Evolutionary conservation across 2,329 filamentous ascomycete species (phyloP).

Genomic region (Stachybotrys elegans): DNA sequence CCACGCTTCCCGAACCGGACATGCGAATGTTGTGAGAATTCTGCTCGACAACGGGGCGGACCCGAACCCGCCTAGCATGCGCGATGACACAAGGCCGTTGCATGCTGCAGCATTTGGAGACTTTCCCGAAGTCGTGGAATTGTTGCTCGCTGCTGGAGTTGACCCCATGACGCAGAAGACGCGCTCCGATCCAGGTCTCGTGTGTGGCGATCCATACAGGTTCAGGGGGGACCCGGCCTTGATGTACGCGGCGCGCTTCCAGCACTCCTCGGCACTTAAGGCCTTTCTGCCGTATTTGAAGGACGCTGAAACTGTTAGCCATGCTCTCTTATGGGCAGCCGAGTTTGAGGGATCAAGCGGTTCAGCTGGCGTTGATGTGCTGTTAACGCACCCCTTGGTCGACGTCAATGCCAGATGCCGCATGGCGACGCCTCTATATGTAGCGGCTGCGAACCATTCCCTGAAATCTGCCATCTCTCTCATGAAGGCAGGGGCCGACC

Average conservation of each 20-base stretch:
- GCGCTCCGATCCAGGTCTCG: slow-evolving; percentile 10
- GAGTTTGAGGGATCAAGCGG: too few relatives aligned
- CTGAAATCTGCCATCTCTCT: slow-evolving; percentile 15
- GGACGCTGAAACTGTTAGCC: slow-evolving; percentile 14
- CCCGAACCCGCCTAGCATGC: slow-evolving; percentile 12
- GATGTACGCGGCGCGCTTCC: slow-evolving; percentile 21
- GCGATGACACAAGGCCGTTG: slow-evolving; percentile 24
- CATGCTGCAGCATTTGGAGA: slow-evolving; percentile 27
- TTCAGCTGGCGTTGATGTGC: slow-evolving; percentile 14
- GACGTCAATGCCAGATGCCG: slow-evolving; percentile 2
- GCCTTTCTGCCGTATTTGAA: slow-evolving; percentile 20
- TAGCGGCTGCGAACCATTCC: slow-evolving; percentile 6
- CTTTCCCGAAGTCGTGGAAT: slow-evolving; percentile 18
- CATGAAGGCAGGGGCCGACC: slow-evolving; percentile 24
- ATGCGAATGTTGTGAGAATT: slow-evolving; percentile 7
- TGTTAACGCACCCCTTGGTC: slow-evolving; percentile 6
- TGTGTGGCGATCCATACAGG: slow-evolving; percentile 5
- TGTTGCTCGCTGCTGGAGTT: slow-evolving; percentile 29
- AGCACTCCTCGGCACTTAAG: slow-evolving; percentile 19
- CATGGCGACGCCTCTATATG: slow-evolving; percentile 16
- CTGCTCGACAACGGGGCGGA: slow-evolving; percentile 20
- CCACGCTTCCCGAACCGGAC: too few relatives aligned
- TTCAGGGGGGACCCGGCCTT: slow-evolving; percentile 20
- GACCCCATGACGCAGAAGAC: slow-evolving; percentile 23
- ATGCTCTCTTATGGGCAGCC: slow-evolving; percentile 22